Conservation (phyloP, 164 flowering plant species). For the Berberis vulgaris region DNA sequence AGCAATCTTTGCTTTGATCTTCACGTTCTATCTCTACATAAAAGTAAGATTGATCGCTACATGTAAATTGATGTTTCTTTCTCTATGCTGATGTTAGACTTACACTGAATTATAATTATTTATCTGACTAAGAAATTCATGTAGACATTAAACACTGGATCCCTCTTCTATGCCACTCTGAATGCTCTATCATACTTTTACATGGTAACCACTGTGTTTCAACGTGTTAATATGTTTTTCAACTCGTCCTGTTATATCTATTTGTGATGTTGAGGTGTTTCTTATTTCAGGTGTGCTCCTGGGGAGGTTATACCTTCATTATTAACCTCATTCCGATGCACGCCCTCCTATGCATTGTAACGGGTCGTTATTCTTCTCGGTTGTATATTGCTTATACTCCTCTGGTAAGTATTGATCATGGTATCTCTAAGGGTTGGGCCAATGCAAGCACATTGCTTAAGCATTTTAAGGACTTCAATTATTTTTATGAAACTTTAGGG, state of each 20-base stretch:
- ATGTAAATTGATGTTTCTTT: neutral
- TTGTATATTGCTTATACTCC: conserved; percentile 96
- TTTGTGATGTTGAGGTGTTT: conserved; percentile 4
- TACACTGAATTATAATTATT: neutral
- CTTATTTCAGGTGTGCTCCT: conserved; percentile 81
- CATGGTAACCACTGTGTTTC: conserved; percentile 53
- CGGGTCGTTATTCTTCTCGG: conserved; percentile 94
- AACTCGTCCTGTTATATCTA: conserved; percentile 1
- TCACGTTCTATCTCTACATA: conserved; percentile 91
- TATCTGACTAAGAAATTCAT: conserved; percentile 12
- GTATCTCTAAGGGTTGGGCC: neutral
- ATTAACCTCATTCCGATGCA: conserved; percentile 99
- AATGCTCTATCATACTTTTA: conserved; percentile 90
- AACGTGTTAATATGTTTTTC: conserved; percentile 3
- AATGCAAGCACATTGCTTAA: neutral
- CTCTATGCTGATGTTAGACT: neutral
- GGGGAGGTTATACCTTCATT: conserved; percentile 99
- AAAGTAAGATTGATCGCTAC: conserved; percentile 42
- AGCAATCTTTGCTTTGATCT: conserved; percentile 95
- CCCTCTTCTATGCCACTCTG: conserved; percentile 93
- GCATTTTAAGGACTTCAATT: too few species aligned
- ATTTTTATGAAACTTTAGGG: too few species aligned
- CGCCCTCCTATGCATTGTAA: conserved; percentile 87
- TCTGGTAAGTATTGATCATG: conserved; percentile 64
- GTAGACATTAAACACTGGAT: conserved; percentile 97